Base-by-base conservation (phyloP, 139 green algal species). In the Tetradesmus lagerheimii region DNA sequence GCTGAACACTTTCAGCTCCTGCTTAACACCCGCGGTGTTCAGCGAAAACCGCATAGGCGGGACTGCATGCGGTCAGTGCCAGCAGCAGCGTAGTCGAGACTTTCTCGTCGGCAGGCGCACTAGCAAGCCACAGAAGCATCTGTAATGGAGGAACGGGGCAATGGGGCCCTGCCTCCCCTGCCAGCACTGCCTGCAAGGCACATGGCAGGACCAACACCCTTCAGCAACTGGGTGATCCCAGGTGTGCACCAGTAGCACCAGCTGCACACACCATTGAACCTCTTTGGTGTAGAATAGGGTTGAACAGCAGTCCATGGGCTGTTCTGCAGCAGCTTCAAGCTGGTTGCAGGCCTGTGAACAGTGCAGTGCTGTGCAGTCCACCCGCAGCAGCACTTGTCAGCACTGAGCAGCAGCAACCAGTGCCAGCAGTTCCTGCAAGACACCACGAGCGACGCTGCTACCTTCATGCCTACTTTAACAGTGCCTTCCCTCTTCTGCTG, bases 161-260 rank as follows among this genome's bases (percentile, higher is more conserved):
- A 57, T 43, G 45, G 43, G 11, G 80, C 45, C 27, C n/a, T 86
- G 80, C 80, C 80, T 71, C 15, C 71, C 18, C 57, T 94, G 31
- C 92, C 92, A 34, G 41, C 91, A 6, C 66, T 93, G n/a, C 92
- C 90, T 35, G 89, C 89, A 9, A 94, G 86, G 67, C 35, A 85
- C 71, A 80, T 89, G 82, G 50, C 66, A 35, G 91, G 87, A 9
- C 88, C 87, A 0, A 93, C 87, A 12, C 90, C 92, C 2, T 95
- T 93, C 91, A 91, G 89, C 79, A 95, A 95, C 80, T 95, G 91
- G 90, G 93, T 92, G 0, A 90, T 95, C 37, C 87, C 89, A 83
- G 91, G 92, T 83, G n/a, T 14, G 90, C 35, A 39, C 5, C 20
- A 64, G 14, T 27, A 82, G 43, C 31, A 43, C 38, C 37, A 53